Evolutionary conservation across 805 yeast species (phyloP), one percentile per base, ranked within the genome.

Genomic region (Spathaspora boniae): DNA sequence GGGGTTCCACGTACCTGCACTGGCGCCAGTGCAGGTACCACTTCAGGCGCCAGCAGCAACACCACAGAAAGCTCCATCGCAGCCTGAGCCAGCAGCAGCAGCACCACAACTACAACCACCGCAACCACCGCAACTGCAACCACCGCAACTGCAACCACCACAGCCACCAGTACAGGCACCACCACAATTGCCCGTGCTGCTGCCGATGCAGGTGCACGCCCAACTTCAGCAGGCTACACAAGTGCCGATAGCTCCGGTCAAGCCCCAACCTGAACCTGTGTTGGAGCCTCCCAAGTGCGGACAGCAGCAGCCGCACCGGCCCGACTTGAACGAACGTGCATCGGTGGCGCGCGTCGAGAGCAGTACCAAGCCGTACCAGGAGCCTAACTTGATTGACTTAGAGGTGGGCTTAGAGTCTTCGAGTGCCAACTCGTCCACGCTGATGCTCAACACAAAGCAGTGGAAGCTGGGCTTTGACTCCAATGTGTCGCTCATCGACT

Each of bases 381-480:
- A 50, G 26, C 54, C 59, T 9, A 58, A 56, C 35, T 48, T 63
- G 31, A 62, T 63, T 36, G 68, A 62, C 34, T 47, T 63, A 16
- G 68, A 63, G 29, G 55, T 57, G 2, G 66, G 63, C 3, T 46
- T 60, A 12, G 58, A 56, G 15, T 53, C 59, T 4, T 46, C 56
- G 5, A 46, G 50, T 18, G 44, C 53, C 3, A 28, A 51, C 12
- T 26, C 46, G 12, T 27, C 37, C 5, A 30, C 27, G 7, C 33
- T 24, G 33, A 15, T 29, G 7, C 14, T 23, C 20, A 18, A 38
- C 42, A 7, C 29, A 6, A 5, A n/a, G 6, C 4, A 16, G 16
- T n/a, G n/a, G n/a, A n/a, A n/a, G n/a, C n/a, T n/a, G n/a, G 26
- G 22, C 11, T 31, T 26, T 26, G 40, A 36, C 1, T 31, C 36